Evolutionary conservation across 177 flowering plant species (phyloP), one percentile per base, ranked within the genome.

Genomic region (Vitis hybrid): DNA sequence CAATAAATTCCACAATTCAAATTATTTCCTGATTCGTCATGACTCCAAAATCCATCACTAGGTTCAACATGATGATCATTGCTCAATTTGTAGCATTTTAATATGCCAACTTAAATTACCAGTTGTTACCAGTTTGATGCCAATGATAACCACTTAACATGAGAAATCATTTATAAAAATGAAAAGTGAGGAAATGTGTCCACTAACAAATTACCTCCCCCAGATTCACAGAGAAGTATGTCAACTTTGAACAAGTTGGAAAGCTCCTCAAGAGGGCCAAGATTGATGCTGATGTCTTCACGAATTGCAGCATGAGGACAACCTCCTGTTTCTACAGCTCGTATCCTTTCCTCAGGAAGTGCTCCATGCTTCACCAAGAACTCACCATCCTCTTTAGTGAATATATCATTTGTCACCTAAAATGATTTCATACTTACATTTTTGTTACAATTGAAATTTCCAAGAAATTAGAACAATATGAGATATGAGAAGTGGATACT

Each of bases 241-340:
- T 95, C 97, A 58, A 98, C 76, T 75, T 93, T 90, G 82, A 65
- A 89, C 71, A 95, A 83, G 73, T 88, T 89, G 49, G 99, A 93
- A 3, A 95, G 90, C 86, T 95, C 98, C 81, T 95, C 98, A 26
- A 95, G 91, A 65, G 99, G 99, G n/a, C 98, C 97, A 45, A 95
- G 88, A 80, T 95, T 95, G 56, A 95, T 93, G 85, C 99, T 95
- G 74, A 95, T 93, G 76, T 95, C 99, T 80, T 93, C 99, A 58
- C 98, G 90, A 66, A 95, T 95, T 11, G 99, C 99, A 60, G 98
- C 99, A 87, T 93, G 99, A 5, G 99, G 99, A 70, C 99, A 95
- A 22, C 99, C 99, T 51, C 99, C 99, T 15, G 99, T 95, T 85
- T 95, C 99, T 10, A 95, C 98, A 68, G 98, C 99, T 64, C 99